A percentile compares a stretch with the other conserved stretches of the same genome.
Evolutionary conservation across 257 asterid species (phyloP).

Genomic region (Scutellaria minor): DNA sequence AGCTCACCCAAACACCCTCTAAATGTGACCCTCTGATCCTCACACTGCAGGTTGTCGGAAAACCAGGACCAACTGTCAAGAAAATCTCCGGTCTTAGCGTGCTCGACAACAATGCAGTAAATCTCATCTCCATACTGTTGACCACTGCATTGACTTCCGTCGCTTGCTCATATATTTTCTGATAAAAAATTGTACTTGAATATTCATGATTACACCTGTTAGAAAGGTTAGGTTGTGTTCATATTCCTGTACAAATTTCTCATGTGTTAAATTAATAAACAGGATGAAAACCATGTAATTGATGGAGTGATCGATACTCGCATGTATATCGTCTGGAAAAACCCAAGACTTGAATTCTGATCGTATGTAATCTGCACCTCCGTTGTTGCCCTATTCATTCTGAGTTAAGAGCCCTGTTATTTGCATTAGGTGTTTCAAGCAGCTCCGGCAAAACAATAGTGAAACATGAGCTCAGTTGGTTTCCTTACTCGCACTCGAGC

Average conservation of each 20-base stretch:
- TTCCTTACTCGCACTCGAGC: too few relatives aligned
- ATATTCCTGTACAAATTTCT: constrained; percentile 10
- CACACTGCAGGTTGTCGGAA: constrained; percentile 76
- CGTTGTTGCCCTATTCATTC: too few relatives aligned
- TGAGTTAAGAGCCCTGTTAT: too few relatives aligned
- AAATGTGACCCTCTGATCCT: constrained; percentile 24
- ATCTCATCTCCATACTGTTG: constrained; percentile 71
- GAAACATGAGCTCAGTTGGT: too few relatives aligned
- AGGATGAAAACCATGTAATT: background rate
- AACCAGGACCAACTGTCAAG: constrained; percentile 91
- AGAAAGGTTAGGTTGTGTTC: background rate
- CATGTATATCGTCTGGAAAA: background rate
- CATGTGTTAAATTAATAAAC: background rate
- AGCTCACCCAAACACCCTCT: too few relatives aligned
- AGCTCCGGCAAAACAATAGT: too few relatives aligned
- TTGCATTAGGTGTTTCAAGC: too few relatives aligned
- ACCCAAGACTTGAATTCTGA: background rate
- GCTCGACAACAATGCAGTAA: constrained; percentile 89
- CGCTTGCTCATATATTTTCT: constrained; percentile 67
- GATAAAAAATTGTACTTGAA: constrained; percentile 27
- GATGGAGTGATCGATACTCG: constrained; percentile 18
- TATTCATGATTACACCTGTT: background rate
- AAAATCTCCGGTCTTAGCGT: constrained; percentile 77
- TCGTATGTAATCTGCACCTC: background rate
- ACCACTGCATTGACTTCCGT: constrained; percentile 64